A percentile compares a stretch with the other conserved stretches of the same genome.
Conservation (phyloP, 2,329 filamentous ascomycete species). For the Fusarium sp. region DNA sequence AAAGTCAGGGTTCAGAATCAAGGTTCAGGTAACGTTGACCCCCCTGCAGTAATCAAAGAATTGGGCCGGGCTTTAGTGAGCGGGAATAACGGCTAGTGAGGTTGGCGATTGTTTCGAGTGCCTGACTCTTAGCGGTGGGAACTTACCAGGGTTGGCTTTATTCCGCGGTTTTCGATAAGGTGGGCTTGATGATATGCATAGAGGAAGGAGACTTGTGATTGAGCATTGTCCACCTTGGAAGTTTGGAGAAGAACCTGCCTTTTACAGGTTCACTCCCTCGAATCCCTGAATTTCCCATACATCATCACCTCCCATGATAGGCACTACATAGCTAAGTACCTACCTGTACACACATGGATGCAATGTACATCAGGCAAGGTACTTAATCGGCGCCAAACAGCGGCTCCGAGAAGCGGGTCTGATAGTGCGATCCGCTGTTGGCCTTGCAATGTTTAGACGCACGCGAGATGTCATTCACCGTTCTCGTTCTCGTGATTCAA, state of each 20-base stretch:
- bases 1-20: not conserved
- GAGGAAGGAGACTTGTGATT: not conserved
- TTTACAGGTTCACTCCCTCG: not conserved
- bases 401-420: slow-evolving; percentile 10
- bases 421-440: not conserved
- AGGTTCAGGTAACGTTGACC: not conserved
- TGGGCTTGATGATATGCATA: slow-evolving; percentile 16
- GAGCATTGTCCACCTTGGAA: slow-evolving; percentile 21
- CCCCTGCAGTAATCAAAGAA: slow-evolving; percentile 11
- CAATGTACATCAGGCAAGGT: not conserved
- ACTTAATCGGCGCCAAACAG: slow-evolving; percentile 13
- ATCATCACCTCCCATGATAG: not conserved
- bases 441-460: not conserved
- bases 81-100: slow-evolving; percentile 24
- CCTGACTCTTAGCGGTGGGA: slow-evolving; percentile 10
- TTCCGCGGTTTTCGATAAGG: slow-evolving; percentile 6
- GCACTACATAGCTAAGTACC: too few species aligned
- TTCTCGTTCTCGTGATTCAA: slow-evolving; percentile 9
- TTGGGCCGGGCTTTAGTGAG: slow-evolving; percentile 2
- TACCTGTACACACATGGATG: not conserved
- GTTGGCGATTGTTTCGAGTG: slow-evolving; percentile 28
- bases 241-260: not conserved
- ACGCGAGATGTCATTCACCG: slow-evolving; percentile 14
- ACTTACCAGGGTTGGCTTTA: not conserved
- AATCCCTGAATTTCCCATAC: not conserved